Evolutionary conservation across 225 moss, liverwort and hornwort genomes (phyloP), one percentile per base, ranked within the genome.

Genomic region (Bryoerythrophyllum caledonicum): DNA sequence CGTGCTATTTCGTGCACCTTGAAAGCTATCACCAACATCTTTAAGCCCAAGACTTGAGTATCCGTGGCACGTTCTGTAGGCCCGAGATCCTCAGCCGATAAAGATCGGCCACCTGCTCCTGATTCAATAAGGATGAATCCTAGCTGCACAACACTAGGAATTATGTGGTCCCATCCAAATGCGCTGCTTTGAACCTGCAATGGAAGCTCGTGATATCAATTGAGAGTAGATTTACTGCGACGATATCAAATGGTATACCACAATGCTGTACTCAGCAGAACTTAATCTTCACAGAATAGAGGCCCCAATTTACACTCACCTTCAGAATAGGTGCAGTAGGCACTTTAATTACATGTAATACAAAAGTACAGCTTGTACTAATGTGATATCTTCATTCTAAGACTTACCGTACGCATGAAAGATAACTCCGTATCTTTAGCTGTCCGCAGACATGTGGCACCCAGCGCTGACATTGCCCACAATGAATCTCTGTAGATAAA

Each of bases 81-180:
- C 71, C 87, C 84, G 52, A 63, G 73, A 63, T 80, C 81, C 32
- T 90, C 84, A 57, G 80, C 65, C 56, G 70, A 46, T 75, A 73
- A 75, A 13, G 82, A 81, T 72, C 91, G 86, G 78, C 86, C 83
- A 38, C 81, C 80, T 53, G 75, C 65, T 60, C 76, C 83, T 58
- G 91, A 88, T 82, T 95, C 94, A 63, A 95, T 89, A 55, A 95
- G 84, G 71, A 88, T 78, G 66, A 95, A 95, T 35, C 94, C 94
- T 68, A 95, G 74, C 40, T 87, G 94, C 74, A 95, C 94, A 63
- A 95, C 89, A 82, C 94, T 95, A 35, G 94, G 94, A 62, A 95
- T 90, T 38, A 95, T 91, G 78, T 95, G 94, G 82, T 95, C 94
- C 94, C 94, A 95, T 68, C 94, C 94, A 77, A 91, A 95, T 63